Evolutionary conservation across 129 eudicot genomes (phyloP).

Genomic region (Flaveria sonorensis): DNA sequence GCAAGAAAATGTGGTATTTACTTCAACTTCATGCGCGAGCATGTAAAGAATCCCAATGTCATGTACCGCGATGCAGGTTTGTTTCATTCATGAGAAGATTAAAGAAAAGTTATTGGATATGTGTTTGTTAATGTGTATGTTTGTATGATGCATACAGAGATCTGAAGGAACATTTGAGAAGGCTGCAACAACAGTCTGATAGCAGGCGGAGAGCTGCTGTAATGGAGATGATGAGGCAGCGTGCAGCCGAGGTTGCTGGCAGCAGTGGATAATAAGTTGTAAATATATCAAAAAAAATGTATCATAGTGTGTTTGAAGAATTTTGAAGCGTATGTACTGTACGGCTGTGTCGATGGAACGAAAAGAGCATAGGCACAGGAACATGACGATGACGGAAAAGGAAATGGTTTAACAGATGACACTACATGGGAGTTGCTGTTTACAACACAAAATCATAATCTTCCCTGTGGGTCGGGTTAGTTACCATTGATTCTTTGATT

Average conservation of each 20-base stretch:
- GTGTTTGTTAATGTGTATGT: neutral
- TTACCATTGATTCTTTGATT: constrained; percentile 39
- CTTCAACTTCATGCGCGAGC: constrained; percentile 98
- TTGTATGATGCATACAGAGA: constrained; percentile 51
- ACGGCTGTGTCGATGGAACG: constrained; percentile 17
- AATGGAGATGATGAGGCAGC: constrained; percentile 97
- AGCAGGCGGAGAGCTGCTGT: constrained; percentile 91
- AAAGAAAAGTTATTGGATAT: neutral
- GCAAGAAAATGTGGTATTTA: constrained; percentile 95
- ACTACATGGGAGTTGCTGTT: neutral
- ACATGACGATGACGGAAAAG: constrained; percentile 19
- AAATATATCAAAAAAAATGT: constrained; percentile 22
- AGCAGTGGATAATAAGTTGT: constrained; percentile 45
- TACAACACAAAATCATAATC: constrained; percentile 3
- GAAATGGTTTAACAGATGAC: constrained; percentile 26
- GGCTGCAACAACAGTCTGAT: constrained; percentile 91
- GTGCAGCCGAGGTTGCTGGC: constrained; percentile 87
- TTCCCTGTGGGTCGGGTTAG: constrained; percentile 18
- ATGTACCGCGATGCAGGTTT: constrained; percentile 96
- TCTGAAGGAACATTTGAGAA: constrained; percentile 73
- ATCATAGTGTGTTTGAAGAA: constrained; percentile 21
- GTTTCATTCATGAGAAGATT: constrained; percentile 14
- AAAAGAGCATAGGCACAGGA: constrained; percentile 30
- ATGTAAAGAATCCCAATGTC: constrained; percentile 87
- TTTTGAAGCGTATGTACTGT: constrained; percentile 17